These are phyloP conservation scores for Nelumbo lutea DNA, from an alignment of 164 flowering plant species.

Conservation along the genomic window DNA sequence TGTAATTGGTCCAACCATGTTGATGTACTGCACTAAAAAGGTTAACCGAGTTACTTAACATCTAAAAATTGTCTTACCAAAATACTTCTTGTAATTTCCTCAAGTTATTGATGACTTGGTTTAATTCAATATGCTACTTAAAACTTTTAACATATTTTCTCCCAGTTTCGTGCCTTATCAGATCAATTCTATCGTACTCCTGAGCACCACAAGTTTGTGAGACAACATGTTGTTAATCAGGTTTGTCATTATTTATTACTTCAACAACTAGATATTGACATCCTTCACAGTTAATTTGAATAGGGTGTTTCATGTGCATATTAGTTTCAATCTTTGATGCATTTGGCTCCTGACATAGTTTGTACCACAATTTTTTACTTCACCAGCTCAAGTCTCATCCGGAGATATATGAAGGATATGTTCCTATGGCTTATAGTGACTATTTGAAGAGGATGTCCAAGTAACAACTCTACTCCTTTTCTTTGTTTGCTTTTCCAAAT, in stretches of 20 bases:
- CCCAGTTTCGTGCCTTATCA: conserved; percentile 85
- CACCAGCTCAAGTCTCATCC: conserved; percentile 58
- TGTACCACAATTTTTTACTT: conserved; percentile 9
- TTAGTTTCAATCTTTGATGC: not conserved
- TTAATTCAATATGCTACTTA: no score
- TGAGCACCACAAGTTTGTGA: conserved; percentile 77
- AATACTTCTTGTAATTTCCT: no score
- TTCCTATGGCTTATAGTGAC: conserved; percentile 78
- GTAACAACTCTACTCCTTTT: conserved; percentile 28
- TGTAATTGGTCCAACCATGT: no score
- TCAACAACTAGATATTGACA: not conserved
- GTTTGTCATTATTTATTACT: conserved; percentile 26
- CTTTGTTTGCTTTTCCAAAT: not conserved
- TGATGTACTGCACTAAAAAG: no score
- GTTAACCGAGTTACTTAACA: no score
- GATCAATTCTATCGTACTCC: conserved; percentile 85
- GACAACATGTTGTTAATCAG: conserved; percentile 71
- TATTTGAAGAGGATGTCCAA: conserved; percentile 80
- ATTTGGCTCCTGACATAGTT: conserved; percentile 1
- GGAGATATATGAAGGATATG: conserved; percentile 75
- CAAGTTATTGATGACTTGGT: no score
- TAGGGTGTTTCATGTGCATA: not conserved
- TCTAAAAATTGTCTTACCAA: no score
- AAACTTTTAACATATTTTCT: not conserved
- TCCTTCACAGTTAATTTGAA: not conserved